Evolutionary conservation across 1,139 yeast species (phyloP).

Genomic region (Blastobotrys petasosporus): DNA sequence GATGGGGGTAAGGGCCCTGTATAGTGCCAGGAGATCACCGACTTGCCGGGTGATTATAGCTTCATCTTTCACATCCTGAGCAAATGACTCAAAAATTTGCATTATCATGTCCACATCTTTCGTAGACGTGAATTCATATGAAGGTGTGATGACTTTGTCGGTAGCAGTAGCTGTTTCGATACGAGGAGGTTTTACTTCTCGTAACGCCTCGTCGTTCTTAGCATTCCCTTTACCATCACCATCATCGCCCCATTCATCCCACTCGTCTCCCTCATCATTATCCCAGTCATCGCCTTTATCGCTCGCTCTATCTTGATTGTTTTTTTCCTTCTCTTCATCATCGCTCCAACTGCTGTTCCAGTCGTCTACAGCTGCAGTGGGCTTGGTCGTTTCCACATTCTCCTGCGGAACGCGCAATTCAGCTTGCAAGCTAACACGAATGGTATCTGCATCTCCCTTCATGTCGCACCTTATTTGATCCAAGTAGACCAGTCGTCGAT

Average conservation of each 20-base stretch:
- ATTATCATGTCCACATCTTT: constrained; percentile 13
- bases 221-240: constrained; percentile 12
- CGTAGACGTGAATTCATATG: constrained; percentile 9
- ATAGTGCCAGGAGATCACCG: constrained; percentile 26
- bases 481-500: constrained; percentile 19
- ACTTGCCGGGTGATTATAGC: constrained; percentile 16
- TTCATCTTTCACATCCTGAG: constrained; percentile 16
- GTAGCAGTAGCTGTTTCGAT: constrained; percentile 4
- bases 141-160: neutral
- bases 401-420: too few species aligned
- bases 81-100: constrained; percentile 12
- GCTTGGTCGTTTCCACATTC: too few species aligned
- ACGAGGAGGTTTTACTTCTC: constrained; percentile 18
- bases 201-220: constrained; percentile 11
- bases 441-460: constrained; percentile 1
- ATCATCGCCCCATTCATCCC: constrained; percentile 15
- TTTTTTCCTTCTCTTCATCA: too few species aligned
- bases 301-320: neutral
- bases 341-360: too few species aligned
- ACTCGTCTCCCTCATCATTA: constrained; percentile 22
- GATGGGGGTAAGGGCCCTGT: constrained; percentile 25
- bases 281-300: constrained; percentile 20
- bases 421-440: neutral
- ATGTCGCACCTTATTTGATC: constrained; percentile 19
- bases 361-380: too few species aligned